Evolutionary conservation across 805 yeast genomes (phyloP).

Genomic region (Ogataea saltuana): DNA sequence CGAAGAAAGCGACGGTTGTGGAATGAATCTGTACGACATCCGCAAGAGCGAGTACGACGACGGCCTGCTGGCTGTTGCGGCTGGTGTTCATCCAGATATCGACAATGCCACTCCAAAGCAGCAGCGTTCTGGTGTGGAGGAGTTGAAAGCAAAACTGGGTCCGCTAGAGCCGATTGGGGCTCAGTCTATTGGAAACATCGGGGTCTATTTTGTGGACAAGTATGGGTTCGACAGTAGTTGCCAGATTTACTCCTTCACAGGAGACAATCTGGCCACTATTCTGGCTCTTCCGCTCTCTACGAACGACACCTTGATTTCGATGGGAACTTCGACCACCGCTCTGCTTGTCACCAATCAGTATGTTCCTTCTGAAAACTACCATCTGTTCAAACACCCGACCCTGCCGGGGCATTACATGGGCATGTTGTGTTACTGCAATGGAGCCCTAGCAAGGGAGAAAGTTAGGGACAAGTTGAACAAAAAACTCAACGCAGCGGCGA

Average conservation of each 20-base stretch:
- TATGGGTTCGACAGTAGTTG: constrained; percentile 66
- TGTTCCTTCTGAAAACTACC: constrained; percentile 78
- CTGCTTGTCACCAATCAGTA: constrained; percentile 76
- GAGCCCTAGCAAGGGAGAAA: constrained; percentile 81
- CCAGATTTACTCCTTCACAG: constrained; percentile 74
- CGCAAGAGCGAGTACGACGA: constrained; percentile 54
- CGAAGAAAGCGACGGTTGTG: constrained; percentile 89
- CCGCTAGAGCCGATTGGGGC: constrained; percentile 50
- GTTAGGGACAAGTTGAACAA: constrained; percentile 64
- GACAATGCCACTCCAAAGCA: constrained; percentile 38
- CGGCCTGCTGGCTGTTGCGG: constrained; percentile 54
- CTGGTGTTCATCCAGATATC: constrained; percentile 47
- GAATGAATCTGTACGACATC: constrained; percentile 86
- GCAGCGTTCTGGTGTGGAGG: constrained; percentile 37
- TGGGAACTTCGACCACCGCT: constrained; percentile 93
- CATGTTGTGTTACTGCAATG: constrained; percentile 93
- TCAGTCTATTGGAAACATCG: constrained; percentile 50
- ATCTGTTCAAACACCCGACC: constrained; percentile 84
- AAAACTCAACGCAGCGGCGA: constrained; percentile 36
- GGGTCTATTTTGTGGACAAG: constrained; percentile 59
- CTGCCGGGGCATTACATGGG: constrained; percentile 80
- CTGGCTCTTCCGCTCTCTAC: constrained; percentile 75
- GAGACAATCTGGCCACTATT: constrained; percentile 89
- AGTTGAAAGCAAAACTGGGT: constrained; percentile 55
- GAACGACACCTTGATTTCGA: constrained; percentile 75